phyloP scores from a whole-genome alignment of 1,284 basidiomycete species.

The Marasmius oreades region DNA sequence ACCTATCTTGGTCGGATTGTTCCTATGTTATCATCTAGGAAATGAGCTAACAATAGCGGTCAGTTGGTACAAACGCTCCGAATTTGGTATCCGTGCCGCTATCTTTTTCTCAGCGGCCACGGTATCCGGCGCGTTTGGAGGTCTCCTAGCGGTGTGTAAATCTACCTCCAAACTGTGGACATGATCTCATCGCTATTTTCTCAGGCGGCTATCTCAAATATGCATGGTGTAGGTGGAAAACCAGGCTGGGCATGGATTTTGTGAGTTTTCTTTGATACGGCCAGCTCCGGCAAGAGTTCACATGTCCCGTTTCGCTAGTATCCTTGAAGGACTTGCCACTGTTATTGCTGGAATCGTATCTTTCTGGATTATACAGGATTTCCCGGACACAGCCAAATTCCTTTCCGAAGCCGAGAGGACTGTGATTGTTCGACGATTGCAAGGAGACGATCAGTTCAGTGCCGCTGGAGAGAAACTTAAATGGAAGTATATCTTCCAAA shows the following conservation, averaged over 20 bases:
- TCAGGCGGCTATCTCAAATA: conserved; percentile 64
- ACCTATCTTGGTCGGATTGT: conserved; percentile 56
- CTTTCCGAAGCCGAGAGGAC: conserved; percentile 67
- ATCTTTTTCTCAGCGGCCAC: conserved; percentile 76
- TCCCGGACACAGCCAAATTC: conserved; percentile 78
- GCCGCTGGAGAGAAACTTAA: conserved; percentile 65
- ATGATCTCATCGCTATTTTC: not conserved
- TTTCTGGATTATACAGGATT: conserved; percentile 79
- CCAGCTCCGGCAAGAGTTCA: not conserved
- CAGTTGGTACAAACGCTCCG: conserved; percentile 68
- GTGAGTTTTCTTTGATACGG: conserved; percentile 29
- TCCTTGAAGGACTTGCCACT: conserved; percentile 63
- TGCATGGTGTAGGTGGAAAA: conserved; percentile 65
- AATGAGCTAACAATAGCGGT: not conserved
- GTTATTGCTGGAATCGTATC: conserved; percentile 62
- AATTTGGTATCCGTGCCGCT: conserved; percentile 64
- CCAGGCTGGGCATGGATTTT: conserved; percentile 73
- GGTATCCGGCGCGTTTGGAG: conserved; percentile 69
- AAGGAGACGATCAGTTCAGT: conserved; percentile 70
- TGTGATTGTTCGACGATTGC: conserved; percentile 62
- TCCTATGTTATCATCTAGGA: not conserved
- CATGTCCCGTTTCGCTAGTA: conserved; percentile 21
- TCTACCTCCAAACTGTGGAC: not conserved
- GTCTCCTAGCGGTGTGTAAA: conserved; percentile 54
- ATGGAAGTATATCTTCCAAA: conserved; percentile 59